phyloP scores from a whole-genome alignment of 1,284 basidiomycete genomes.

The Papiliotrema laurentii region DNA sequence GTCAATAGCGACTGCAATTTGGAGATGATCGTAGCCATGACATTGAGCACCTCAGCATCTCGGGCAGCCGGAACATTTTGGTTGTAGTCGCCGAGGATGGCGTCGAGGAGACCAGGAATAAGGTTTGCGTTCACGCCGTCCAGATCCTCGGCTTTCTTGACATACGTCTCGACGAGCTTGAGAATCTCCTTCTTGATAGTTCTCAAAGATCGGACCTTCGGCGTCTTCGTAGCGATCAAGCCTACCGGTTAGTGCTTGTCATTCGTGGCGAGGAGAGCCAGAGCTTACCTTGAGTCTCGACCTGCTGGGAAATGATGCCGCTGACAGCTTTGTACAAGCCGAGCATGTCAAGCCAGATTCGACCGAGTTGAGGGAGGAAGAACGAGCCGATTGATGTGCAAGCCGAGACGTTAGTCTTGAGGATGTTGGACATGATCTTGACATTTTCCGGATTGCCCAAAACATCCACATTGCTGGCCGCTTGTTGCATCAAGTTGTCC shows the following conservation, averaged over 20 bases:
- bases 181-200: slow-evolving; percentile 99
- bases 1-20: slow-evolving; percentile 77
- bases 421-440: slow-evolving; percentile 93
- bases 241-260: slow-evolving; percentile 54
- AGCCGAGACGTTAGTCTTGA: slow-evolving; percentile 98
- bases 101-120: slow-evolving; percentile 93
- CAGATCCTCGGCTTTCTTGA: slow-evolving; percentile 92
- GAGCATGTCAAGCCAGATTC: slow-evolving; percentile 97
- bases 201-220: slow-evolving; percentile 87
- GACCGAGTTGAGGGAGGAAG: slow-evolving; percentile 93
- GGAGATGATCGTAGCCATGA: slow-evolving; percentile 93
- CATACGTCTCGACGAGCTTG: slow-evolving; percentile 95
- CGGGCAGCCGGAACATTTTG: slow-evolving; percentile 89
- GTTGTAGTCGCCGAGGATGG: slow-evolving; percentile 94
- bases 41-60: slow-evolving; percentile 96
- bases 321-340: slow-evolving; percentile 97
- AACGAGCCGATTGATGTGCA: slow-evolving; percentile 96
- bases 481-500: slow-evolving; percentile 97
- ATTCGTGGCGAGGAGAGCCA: slow-evolving; percentile 1
- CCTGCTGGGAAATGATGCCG: slow-evolving; percentile 92
- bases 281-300: slow-evolving; percentile 71
- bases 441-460: slow-evolving; percentile 89
- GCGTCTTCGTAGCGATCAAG: slow-evolving; percentile 91
- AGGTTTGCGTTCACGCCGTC: slow-evolving; percentile 87
- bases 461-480: slow-evolving; percentile 88